Evolutionary conservation across 2,329 filamentous ascomycete species (phyloP).

Genomic region (Didymella pomorum): DNA sequence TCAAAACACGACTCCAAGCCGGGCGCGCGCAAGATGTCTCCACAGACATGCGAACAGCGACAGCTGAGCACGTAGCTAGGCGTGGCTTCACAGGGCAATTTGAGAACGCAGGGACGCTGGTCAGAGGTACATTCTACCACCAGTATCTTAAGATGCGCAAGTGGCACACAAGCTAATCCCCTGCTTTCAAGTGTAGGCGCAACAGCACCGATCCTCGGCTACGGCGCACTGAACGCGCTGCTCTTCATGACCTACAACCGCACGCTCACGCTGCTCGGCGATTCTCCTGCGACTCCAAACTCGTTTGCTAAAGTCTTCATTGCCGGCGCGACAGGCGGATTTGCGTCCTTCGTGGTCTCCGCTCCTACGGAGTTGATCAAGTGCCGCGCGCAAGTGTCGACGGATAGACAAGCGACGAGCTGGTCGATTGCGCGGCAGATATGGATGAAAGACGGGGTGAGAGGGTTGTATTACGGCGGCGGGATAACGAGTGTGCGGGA

Average conservation of each 20-base stretch:
- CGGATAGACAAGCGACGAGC: slow-evolving; percentile 55
- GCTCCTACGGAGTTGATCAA: slow-evolving; percentile 92
- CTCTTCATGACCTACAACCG: slow-evolving; percentile 93
- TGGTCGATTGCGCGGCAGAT: slow-evolving; percentile 71
- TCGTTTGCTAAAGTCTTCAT: slow-evolving; percentile 75
- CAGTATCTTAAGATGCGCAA: background rate
- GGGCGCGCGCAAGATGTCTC: slow-evolving; percentile 44
- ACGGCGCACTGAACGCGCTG: slow-evolving; percentile 88
- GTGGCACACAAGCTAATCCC: slow-evolving; percentile 9
- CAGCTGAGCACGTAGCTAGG: slow-evolving; percentile 9
- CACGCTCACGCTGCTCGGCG: slow-evolving; percentile 69
- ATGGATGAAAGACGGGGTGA: slow-evolving; percentile 65
- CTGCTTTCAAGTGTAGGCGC: slow-evolving; percentile 63
- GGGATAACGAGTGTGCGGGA: slow-evolving; percentile 82
- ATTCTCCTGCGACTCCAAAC: slow-evolving; percentile 30
- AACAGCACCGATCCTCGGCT: slow-evolving; percentile 85
- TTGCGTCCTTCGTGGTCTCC: slow-evolving; percentile 85
- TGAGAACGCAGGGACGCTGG: slow-evolving; percentile 47
- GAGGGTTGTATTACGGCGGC: slow-evolving; percentile 83
- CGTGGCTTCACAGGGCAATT: slow-evolving; percentile 44
- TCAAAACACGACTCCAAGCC: slow-evolving; percentile 84
- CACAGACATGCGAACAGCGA: slow-evolving; percentile 20
- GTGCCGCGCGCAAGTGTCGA: slow-evolving; percentile 79
- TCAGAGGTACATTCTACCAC: slow-evolving; percentile 42
- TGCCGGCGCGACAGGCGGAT: slow-evolving; percentile 80